Evolutionary conservation across 495 filamentous ascomycete species (phyloP), one percentile per base, ranked within the genome.

Genomic region (Letharia lupina): DNA sequence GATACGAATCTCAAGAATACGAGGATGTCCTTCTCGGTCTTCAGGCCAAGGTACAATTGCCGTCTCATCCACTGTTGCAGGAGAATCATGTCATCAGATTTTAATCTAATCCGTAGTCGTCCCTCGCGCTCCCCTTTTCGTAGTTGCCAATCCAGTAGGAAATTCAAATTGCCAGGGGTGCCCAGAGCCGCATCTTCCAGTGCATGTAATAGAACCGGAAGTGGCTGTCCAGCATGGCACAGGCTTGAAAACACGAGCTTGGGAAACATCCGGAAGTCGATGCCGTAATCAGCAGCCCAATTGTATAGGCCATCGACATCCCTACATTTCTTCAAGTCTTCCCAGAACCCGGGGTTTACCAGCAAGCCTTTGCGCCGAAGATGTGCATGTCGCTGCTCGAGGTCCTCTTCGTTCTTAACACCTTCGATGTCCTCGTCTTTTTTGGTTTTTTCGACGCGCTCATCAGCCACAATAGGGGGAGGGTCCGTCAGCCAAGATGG

Each of bases 121-220:
- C 18, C 7, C 2, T 9, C 33, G 13, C 33, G 5, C 12, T 37
- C 18, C 7, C 8, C 4, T 20, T 10, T 20, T 16, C 54, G 33
- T 57, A 61, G 60, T 28, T 59, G 60, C 39, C 72, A 75, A 41
- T 68, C 69, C 41, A 60, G 75, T 60, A 56, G 76, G 67, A 7
- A 73, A 67, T 18, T 67, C 60, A 59, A 70, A 61, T 82, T 83
- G 2, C 76, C 71, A 16, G 78, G 70, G 39, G 71, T 73, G 62
- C 81, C 81, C 42, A 83, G 60, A 39, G 71, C 71, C 1, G 72
- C 72, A 60, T 84, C 80, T 54, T 79, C 76, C 37, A 83, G 60
- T 47, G 82, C 82, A 12, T 69, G 61, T n/a, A 77, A 65, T 0
- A 77, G 70, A 65, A 76, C 71, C 20, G 73, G 44, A 67, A 71